phyloP scores from a whole-genome alignment of 805 yeast species.

The Lipomyces yamadae region DNA sequence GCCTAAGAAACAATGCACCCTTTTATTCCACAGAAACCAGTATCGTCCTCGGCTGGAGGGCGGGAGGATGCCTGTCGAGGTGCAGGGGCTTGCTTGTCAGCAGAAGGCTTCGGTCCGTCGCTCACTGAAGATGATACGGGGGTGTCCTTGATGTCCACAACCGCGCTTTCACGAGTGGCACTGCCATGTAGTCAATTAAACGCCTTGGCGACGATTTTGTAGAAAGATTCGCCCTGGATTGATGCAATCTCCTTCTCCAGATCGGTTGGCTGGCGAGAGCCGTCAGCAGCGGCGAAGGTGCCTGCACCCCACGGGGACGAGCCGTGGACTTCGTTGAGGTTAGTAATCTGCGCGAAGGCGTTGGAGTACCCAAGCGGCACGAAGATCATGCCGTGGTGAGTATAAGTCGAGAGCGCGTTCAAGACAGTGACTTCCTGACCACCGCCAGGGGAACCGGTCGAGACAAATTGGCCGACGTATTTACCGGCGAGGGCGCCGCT shows the following conservation, averaged over 20 bases:
- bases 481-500: conserved; percentile 72
- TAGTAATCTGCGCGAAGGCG: conserved; percentile 58
- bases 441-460: conserved; percentile 79
- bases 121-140: not conserved
- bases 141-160: conserved; percentile 8
- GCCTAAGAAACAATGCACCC: conserved; percentile 21
- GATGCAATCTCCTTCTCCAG: conserved; percentile 67
- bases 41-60: conserved; percentile 15
- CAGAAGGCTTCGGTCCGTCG: not conserved
- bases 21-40: conserved; percentile 30
- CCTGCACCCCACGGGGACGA: conserved; percentile 90
- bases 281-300: conserved; percentile 74
- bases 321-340: conserved; percentile 72
- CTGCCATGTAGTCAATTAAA: conserved; percentile 28
- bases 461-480: conserved; percentile 71
- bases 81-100: conserved; percentile 13
- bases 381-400: conserved; percentile 80
- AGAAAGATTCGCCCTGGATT: conserved; percentile 71
- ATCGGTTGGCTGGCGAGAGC: conserved; percentile 68
- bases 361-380: conserved; percentile 79
- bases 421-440: conserved; percentile 77
- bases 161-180: conserved; percentile 16
- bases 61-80: conserved; percentile 15
- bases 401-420: conserved; percentile 65
- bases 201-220: conserved; percentile 48